A percentile compares a stretch with the other conserved stretches of the same genome.
These are phyloP conservation scores for Maudiozyma humilis DNA, from an alignment of 1,139 yeast genomes.

Conservation along the genomic window DNA sequence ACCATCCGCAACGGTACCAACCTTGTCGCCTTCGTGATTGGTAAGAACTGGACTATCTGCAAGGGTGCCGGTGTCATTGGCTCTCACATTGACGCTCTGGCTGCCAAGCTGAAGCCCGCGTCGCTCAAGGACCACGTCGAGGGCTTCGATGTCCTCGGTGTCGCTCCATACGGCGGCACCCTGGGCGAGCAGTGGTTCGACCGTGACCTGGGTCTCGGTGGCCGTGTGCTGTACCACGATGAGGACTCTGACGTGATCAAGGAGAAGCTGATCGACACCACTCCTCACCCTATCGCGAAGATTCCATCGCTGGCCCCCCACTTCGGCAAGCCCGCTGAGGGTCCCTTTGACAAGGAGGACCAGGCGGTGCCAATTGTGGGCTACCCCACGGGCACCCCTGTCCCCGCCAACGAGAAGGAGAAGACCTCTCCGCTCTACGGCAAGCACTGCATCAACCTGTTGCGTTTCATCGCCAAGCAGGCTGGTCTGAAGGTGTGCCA, in stretches of 20 bases:
- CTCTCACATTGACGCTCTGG: constrained; percentile 52
- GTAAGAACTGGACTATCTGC: constrained; percentile 47
- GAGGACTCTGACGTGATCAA: constrained; percentile 32
- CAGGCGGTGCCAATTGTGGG: constrained; percentile 58
- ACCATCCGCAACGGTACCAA: constrained; percentile 51
- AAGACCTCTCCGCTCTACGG: constrained; percentile 52
- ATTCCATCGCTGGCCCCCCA: constrained; percentile 62
- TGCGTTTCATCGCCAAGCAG: constrained; percentile 48
- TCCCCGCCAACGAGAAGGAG: constrained; percentile 41
- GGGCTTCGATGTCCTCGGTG: constrained; percentile 57
- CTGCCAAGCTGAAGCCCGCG: constrained; percentile 51
- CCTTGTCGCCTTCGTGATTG: constrained; percentile 50
- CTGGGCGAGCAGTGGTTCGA: constrained; percentile 52
- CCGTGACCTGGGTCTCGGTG: constrained; percentile 62
- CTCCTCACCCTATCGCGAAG: constrained; percentile 56
- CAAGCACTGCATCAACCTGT: constrained; percentile 46
- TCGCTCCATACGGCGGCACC: constrained; percentile 60
- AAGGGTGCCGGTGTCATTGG: constrained; percentile 55
- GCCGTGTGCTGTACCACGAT: constrained; percentile 43
- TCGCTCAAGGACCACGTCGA: constrained; percentile 42
- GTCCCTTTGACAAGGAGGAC: constrained; percentile 53
- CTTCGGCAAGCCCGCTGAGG: constrained; percentile 45
- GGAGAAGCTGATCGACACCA: constrained; percentile 44
- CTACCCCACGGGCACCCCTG: constrained; percentile 28
- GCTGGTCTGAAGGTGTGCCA: constrained; percentile 44